phyloP scores from a whole-genome alignment of 208 protist genomes.

The Naegleria gruberi region DNA sequence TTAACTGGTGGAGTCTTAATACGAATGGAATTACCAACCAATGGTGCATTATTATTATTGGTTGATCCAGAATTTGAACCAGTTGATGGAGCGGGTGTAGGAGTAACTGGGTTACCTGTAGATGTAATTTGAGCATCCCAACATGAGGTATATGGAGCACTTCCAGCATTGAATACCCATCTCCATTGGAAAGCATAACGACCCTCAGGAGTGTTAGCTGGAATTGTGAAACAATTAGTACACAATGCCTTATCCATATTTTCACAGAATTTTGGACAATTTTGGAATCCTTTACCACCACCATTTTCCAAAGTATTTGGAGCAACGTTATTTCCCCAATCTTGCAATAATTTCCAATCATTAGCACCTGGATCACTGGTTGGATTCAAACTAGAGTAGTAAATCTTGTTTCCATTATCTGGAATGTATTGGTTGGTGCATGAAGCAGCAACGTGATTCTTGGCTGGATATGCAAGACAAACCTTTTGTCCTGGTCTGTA shows the following conservation, averaged over 20 bases:
- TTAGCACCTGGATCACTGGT: not conserved
- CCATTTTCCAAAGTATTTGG: not conserved
- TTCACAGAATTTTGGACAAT: constrained; percentile 7
- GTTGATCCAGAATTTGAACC: not conserved
- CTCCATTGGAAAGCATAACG: not conserved
- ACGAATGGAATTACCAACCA: not conserved
- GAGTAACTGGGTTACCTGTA: not conserved
- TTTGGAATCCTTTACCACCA: not conserved
- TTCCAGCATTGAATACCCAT: constrained; percentile 11
- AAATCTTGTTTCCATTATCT: not conserved
- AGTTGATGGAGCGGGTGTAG: not conserved
- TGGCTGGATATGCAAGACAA: not conserved
- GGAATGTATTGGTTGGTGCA: not conserved
- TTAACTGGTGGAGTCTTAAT: not conserved
- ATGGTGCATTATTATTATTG: not conserved
- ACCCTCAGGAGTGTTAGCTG: not conserved
- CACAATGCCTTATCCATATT: not conserved
- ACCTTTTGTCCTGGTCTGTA: not conserved
- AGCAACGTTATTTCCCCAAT: not conserved
- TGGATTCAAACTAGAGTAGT: not conserved
- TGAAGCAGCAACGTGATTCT: not conserved
- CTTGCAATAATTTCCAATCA: not conserved
- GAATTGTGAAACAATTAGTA: not conserved
- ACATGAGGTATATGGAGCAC: not conserved
- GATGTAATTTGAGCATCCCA: not conserved